These are phyloP conservation scores for Trichophyton rubrum DNA, from an alignment of 2,329 filamentous ascomycete genomes.

Conservation along the genomic window DNA sequence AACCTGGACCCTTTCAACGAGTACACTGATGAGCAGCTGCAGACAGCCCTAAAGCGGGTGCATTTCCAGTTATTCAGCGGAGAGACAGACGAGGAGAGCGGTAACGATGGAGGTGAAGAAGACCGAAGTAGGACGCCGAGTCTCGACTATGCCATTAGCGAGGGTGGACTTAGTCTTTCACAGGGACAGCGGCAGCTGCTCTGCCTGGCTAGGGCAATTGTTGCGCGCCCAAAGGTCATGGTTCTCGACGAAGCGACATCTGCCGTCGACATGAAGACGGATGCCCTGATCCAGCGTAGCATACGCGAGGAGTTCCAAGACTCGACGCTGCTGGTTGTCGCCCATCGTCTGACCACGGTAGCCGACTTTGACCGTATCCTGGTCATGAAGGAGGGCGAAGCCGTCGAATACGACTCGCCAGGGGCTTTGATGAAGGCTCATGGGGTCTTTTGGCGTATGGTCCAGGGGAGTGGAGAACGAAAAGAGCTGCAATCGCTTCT, in stretches of 20 bases:
- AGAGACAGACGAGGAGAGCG: background rate
- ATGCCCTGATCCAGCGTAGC: constrained; percentile 42
- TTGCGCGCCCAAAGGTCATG: constrained; percentile 48
- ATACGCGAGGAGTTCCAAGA: constrained; percentile 44
- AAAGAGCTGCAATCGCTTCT: background rate
- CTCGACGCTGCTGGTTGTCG: constrained; percentile 53
- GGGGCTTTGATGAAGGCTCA: background rate
- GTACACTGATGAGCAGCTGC: constrained; percentile 91
- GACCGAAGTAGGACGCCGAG: background rate
- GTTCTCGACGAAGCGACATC: constrained; percentile 57
- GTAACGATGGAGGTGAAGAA: background rate
- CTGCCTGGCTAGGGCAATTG: constrained; percentile 49
- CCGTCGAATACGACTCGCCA: constrained; percentile 18
- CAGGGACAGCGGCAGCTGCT: constrained; percentile 56
- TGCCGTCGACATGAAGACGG: constrained; percentile 51
- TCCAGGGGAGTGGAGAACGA: constrained; percentile 4
- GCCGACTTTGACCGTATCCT: constrained; percentile 45
- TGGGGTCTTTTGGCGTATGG: constrained; percentile 5
- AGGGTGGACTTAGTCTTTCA: constrained; percentile 47
- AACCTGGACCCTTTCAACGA: constrained; percentile 90
- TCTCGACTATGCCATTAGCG: constrained; percentile 1
- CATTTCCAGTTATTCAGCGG: background rate
- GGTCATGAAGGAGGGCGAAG: constrained; percentile 40
- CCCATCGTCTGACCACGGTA: constrained; percentile 52
- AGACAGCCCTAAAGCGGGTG: constrained; percentile 56